These are phyloP conservation scores for Cyclanthera cordifolia DNA, from an alignment of 306 rosid genomes.

Conservation along the genomic window DNA sequence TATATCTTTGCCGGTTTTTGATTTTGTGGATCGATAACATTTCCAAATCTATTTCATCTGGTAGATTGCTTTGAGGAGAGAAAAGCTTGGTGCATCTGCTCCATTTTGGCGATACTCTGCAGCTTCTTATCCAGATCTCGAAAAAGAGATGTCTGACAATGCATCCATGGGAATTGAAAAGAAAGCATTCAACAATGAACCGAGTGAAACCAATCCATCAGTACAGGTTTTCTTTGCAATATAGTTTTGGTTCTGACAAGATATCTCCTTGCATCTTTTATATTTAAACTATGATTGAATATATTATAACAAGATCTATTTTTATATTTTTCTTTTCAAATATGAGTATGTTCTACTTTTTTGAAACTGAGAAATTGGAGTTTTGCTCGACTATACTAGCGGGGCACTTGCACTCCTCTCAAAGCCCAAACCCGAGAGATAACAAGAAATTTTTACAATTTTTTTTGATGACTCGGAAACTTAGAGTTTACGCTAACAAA, in stretches of 20 bases:
- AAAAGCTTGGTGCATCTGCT: conserved; percentile 43
- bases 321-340: not conserved
- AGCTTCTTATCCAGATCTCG: conserved; percentile 49
- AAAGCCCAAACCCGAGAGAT: too few relatives aligned
- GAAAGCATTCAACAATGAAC: conserved; percentile 11
- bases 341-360: too few relatives aligned
- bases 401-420: too few relatives aligned
- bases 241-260: not conserved
- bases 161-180: conserved; percentile 17
- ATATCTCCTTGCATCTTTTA: not conserved
- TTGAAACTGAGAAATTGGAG: too few relatives aligned
- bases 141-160: conserved; percentile 21
- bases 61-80: conserved; percentile 48
- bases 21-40: not conserved
- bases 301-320: not conserved
- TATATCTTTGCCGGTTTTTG: not conserved
- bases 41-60: conserved; percentile 1
- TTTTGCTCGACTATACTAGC: too few relatives aligned
- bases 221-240: not conserved
- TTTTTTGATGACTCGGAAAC: too few relatives aligned
- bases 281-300: not conserved
- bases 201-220: conserved; percentile 11
- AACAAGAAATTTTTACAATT: too few relatives aligned
- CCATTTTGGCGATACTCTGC: conserved; percentile 54
- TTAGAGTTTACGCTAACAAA: too few relatives aligned